A percentile compares a stretch with the other conserved stretches of the same genome.
Evolutionary conservation across 495 filamentous ascomycete genomes (phyloP).

Genomic region (Podospora conica): DNA sequence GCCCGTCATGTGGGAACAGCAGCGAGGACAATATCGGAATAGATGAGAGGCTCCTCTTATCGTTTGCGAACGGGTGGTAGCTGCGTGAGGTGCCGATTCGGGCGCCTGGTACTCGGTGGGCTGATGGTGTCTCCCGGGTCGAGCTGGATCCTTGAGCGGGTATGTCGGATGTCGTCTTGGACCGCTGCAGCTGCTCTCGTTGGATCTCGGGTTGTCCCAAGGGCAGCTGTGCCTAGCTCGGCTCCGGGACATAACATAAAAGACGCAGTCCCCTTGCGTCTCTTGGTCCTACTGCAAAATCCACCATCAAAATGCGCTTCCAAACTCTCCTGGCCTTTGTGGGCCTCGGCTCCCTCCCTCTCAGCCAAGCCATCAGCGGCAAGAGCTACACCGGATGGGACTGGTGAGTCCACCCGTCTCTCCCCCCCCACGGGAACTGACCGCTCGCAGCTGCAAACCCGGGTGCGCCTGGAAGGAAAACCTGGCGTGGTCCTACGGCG

Average conservation of each 20-base stretch:
- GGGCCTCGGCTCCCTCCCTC: constrained; percentile 1
- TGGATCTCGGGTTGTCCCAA: background rate
- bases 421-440: background rate
- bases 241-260: background rate
- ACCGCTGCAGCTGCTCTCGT: background rate
- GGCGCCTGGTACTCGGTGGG: background rate
- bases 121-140: background rate
- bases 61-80: background rate
- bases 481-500: constrained; percentile 1
- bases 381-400: constrained; percentile 19
- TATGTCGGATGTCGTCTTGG: background rate
- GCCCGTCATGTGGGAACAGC: background rate
- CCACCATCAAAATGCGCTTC: constrained; percentile 9
- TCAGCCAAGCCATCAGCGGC: constrained; percentile 5
- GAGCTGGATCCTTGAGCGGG: background rate
- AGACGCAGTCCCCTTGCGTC: background rate
- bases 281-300: background rate
- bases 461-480: constrained; percentile 13
- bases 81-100: background rate
- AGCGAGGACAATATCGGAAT: background rate
- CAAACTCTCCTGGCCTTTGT: constrained; percentile 1
- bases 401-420: constrained; percentile 4
- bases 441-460: constrained; percentile 13
- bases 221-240: background rate
- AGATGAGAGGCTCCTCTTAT: background rate